Evolutionary conservation across 768 basidiomycete genomes (phyloP).

Genomic region (Amyloporia xantha): DNA sequence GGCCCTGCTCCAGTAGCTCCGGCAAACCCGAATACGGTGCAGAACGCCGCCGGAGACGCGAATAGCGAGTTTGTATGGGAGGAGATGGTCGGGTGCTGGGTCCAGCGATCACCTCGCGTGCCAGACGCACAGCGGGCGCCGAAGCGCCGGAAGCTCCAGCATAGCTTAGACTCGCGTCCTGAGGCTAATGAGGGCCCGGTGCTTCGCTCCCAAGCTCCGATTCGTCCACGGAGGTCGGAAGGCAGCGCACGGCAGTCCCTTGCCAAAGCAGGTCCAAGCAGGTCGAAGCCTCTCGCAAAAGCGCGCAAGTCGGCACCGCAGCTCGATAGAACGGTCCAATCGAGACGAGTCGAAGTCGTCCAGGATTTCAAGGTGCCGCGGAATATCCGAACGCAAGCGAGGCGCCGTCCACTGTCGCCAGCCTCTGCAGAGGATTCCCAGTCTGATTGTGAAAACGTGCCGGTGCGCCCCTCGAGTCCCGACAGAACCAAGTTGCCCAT

Average conservation of each 20-base stretch:
- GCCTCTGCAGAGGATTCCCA: background rate
- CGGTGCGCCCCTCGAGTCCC: background rate
- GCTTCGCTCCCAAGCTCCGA: background rate
- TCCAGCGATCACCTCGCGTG: conserved; percentile 28
- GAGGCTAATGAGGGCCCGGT: background rate
- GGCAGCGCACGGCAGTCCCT: background rate
- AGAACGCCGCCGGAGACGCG: background rate
- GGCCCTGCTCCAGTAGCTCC: background rate
- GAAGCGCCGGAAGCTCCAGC: conserved; percentile 5
- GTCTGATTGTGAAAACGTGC: background rate
- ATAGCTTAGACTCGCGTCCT: background rate
- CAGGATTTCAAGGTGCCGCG: background rate
- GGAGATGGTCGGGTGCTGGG: conserved; percentile 38
- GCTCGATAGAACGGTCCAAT: background rate
- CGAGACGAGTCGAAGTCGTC: background rate
- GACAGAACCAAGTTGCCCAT: conserved; percentile 9
- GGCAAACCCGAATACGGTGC: background rate
- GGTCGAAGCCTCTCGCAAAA: background rate
- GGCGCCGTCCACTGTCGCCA: background rate
- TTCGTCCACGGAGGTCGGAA: background rate
- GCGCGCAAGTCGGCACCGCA: background rate
- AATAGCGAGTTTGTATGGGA: conserved; percentile 42
- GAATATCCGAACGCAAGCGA: background rate
- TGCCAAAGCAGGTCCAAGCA: background rate
- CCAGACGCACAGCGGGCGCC: background rate